Evolutionary conservation across 257 asterid species (phyloP).

Genomic region (Solanum acaule): DNA sequence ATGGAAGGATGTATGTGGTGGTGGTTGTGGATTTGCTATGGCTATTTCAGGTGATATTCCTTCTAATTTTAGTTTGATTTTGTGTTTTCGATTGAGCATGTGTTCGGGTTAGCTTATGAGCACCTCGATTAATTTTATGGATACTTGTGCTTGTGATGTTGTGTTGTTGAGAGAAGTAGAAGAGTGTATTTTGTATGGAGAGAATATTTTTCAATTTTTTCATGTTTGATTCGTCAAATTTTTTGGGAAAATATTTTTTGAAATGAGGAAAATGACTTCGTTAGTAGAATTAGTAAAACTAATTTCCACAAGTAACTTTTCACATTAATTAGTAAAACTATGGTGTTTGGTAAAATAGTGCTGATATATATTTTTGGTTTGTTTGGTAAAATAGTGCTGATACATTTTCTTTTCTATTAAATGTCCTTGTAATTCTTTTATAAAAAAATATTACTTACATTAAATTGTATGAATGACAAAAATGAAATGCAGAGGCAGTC

Average conservation of each 20-base stretch:
- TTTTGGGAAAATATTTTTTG: neutral
- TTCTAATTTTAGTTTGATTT: neutral
- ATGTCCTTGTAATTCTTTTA: neutral
- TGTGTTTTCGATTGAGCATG: neutral
- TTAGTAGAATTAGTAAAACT: neutral
- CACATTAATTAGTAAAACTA: neutral
- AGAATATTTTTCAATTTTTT: neutral
- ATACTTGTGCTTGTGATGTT: neutral
- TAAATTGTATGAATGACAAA: neutral
- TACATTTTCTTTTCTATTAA: no score
- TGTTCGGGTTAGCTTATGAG: neutral
- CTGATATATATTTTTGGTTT: neutral
- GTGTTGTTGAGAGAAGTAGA: no score
- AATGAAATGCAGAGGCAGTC: neutral
- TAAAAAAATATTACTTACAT: neutral
- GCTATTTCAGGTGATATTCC: slow-evolving; percentile 65
- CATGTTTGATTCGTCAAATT: neutral
- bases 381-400: neutral
- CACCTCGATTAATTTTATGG: neutral
- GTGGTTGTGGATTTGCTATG: slow-evolving; percentile 98
- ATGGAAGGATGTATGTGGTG: slow-evolving; percentile 90
- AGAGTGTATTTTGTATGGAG: no score
- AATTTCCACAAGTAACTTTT: neutral
- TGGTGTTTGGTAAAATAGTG: neutral
- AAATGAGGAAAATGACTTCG: neutral